Conservation (phyloP, 768 basidiomycete genomes). For the Podaxis mareebaensis region DNA sequence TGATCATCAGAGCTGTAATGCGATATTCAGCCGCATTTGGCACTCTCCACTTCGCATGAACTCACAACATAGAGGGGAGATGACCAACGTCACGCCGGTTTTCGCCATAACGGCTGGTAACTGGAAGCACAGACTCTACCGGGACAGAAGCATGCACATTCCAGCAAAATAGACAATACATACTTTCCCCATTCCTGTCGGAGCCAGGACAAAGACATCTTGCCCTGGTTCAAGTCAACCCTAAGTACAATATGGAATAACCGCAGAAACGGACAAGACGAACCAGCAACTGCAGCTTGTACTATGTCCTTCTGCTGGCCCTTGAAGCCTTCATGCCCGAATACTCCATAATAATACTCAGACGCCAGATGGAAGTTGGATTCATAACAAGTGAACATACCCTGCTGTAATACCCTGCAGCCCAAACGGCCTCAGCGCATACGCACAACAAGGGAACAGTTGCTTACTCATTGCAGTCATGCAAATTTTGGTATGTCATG, state of each 20-base stretch:
- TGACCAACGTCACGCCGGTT: slow-evolving; percentile 72
- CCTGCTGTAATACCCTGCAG: neutral
- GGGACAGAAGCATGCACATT: neutral
- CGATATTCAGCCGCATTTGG: neutral
- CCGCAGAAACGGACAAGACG: slow-evolving; percentile 6
- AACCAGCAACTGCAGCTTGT: slow-evolving; percentile 66
- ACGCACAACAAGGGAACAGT: neutral
- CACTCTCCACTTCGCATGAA: neutral
- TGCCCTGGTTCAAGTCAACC: slow-evolving; percentile 40
- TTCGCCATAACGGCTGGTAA: slow-evolving; percentile 71
- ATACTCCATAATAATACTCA: slow-evolving; percentile 44
- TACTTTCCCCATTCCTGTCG: slow-evolving; percentile 91
- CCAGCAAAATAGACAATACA: neutral
- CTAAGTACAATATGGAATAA: neutral
- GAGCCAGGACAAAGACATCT: slow-evolving; percentile 80
- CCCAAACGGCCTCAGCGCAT: neutral
- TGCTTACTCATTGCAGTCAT: slow-evolving; percentile 1
- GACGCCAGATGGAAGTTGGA: neutral
- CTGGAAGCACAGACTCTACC: slow-evolving; percentile 83
- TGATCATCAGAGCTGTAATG: slow-evolving; percentile 74
- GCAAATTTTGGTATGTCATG: neutral
- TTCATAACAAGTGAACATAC: neutral
- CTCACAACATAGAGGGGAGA: slow-evolving; percentile 77
- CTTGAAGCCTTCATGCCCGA: slow-evolving; percentile 67
- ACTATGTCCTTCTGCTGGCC: slow-evolving; percentile 80